phyloP scores from a whole-genome alignment of 2,329 filamentous ascomycete species.

The Emmonsia crescens region DNA sequence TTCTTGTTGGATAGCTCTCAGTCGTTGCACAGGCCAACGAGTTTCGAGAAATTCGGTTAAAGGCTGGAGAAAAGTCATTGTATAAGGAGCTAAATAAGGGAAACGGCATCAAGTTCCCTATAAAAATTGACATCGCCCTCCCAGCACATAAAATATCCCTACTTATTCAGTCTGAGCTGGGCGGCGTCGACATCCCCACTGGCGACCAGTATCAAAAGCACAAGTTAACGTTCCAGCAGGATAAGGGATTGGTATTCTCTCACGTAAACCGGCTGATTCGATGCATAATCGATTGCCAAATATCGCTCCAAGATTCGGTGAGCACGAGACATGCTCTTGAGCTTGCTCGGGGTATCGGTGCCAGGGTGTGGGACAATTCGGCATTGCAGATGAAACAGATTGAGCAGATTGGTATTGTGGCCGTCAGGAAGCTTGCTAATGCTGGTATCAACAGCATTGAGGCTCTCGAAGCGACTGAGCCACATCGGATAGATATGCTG shows the following conservation, averaged over 20 bases:
- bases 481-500: constrained; percentile 63
- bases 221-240: constrained; percentile 46
- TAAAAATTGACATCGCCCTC: constrained; percentile 55
- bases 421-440: constrained; percentile 61
- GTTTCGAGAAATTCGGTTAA: constrained; percentile 62
- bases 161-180: constrained; percentile 65
- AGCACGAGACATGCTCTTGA: constrained; percentile 61
- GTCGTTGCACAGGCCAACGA: constrained; percentile 58
- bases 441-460: constrained; percentile 62
- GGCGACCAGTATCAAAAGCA: constrained; percentile 48
- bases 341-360: constrained; percentile 63
- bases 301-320: constrained; percentile 52
- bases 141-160: constrained; percentile 66
- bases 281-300: constrained; percentile 66
- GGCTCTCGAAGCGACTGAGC: constrained; percentile 55
- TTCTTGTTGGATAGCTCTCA: constrained; percentile 44
- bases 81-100: constrained; percentile 65
- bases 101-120: constrained; percentile 56
- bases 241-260: constrained; percentile 55
- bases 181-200: constrained; percentile 51
- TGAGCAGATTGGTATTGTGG: constrained; percentile 62
- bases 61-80: constrained; percentile 54
- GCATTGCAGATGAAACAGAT: constrained; percentile 75
- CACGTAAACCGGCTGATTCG: constrained; percentile 59
- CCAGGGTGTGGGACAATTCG: constrained; percentile 71